Evolutionary conservation across 2,329 filamentous ascomycete genomes (phyloP), one percentile per base, ranked within the genome.

Genomic region (Akanthomyces uredinophilus): DNA sequence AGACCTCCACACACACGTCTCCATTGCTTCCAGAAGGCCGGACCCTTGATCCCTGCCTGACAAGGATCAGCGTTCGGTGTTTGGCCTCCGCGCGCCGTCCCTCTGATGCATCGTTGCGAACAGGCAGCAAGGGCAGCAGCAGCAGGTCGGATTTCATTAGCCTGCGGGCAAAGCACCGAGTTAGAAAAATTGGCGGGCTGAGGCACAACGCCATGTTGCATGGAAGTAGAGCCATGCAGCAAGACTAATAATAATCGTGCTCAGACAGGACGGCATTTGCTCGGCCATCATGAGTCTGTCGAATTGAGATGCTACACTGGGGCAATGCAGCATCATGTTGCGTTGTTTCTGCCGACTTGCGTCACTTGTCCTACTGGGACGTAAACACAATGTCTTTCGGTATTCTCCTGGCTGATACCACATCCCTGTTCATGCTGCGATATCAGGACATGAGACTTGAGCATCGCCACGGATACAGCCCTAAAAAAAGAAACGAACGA

Each of bases 21-120:
- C 32, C 32, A 59, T 41, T 50, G 32, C 56, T 59, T 59, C 56
- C 46, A 59, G 56, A 59, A 59, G 46, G 35, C 56, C 10, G n/a
- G 57, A 53, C n/a, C 57, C 57, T 18, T 52, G 57, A 46, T 52
- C 57, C 57, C 49, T 60, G 57, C 49, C 13, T 7, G 6, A 54
- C 55, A 24, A 8, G 57, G 50, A 52, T 60, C 57, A 46, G 20
- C 49, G 49, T 20, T 50, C 27, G 47, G 57, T 39, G 47, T 60
- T 60, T 52, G 39, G 37, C 18, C 49, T 60, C 57, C 49, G 57
- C 16, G 24, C 24, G 24, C 24, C 11, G 16, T 3, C 35, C 22
- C 18, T 44, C 18, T 22, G 49, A 60, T 60, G 57, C 57, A 52
- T 53, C 39, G 57, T 53, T 49, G 49, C 56, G 22, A 35, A 51